These are phyloP conservation scores for Monilinia laxa DNA, from an alignment of 2,329 filamentous ascomycete genomes.

Conservation along the genomic window DNA sequence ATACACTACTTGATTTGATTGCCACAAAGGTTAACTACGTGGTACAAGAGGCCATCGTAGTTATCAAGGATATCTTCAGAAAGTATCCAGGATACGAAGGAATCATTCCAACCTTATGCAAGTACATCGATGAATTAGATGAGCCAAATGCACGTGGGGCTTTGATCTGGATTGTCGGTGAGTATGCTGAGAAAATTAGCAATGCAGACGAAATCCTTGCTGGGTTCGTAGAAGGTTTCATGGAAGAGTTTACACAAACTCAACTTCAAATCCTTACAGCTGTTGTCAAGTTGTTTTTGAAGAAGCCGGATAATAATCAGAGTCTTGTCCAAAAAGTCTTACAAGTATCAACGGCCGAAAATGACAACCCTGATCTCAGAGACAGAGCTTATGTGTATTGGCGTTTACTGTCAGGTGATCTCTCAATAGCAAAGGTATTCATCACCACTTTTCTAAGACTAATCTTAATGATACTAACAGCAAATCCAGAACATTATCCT, in stretches of 20 bases:
- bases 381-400: slow-evolving; percentile 98
- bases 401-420: slow-evolving; percentile 89
- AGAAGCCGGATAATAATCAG: slow-evolving; percentile 91
- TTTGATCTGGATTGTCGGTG: slow-evolving; percentile 97
- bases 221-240: slow-evolving; percentile 90
- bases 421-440: slow-evolving; percentile 78
- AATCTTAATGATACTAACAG: slow-evolving; percentile 28
- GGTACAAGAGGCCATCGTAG: slow-evolving; percentile 96
- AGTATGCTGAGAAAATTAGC: slow-evolving; percentile 98
- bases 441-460: slow-evolving; percentile 27
- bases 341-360: slow-evolving; percentile 87
- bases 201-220: slow-evolving; percentile 94
- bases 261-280: slow-evolving; percentile 96
- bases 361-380: slow-evolving; percentile 95
- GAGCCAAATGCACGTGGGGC: slow-evolving; percentile 88
- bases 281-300: slow-evolving; percentile 95
- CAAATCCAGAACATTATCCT: slow-evolving; percentile 71
- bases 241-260: slow-evolving; percentile 97
- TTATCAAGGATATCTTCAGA: slow-evolving; percentile 97
- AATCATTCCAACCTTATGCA: slow-evolving; percentile 92
- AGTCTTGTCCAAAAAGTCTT: slow-evolving; percentile 91
- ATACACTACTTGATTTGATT: slow-evolving; percentile 88
- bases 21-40: slow-evolving; percentile 99
- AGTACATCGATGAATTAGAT: slow-evolving; percentile 95
- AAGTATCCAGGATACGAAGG: slow-evolving; percentile 98